Evolutionary conservation across 2,329 filamentous ascomycete genomes (phyloP).

Genomic region (Seiridium unicorne): DNA sequence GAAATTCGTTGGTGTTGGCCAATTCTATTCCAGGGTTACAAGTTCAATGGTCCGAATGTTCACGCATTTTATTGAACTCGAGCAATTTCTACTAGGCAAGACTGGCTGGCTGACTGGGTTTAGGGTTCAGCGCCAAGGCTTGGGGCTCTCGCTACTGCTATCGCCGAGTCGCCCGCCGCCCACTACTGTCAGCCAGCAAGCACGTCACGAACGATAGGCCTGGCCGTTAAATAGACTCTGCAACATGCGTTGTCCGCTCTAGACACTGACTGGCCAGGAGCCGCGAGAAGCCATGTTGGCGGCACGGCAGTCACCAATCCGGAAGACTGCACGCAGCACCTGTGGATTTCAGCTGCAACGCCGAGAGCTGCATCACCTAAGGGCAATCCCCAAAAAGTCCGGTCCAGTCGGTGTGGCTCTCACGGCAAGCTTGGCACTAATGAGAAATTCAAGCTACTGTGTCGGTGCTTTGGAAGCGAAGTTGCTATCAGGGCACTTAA

Average conservation of each 20-base stretch:
- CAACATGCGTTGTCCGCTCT: neutral
- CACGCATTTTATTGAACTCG: neutral
- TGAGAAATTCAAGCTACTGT: neutral
- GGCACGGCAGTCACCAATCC: too few species aligned
- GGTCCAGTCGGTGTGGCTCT: constrained; percentile 3
- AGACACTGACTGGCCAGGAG: neutral
- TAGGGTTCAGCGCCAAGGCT: neutral
- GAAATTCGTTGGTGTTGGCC: too few species aligned
- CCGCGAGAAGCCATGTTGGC: too few species aligned
- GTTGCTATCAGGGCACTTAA: neutral
- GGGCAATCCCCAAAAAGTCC: constrained; percentile 10
- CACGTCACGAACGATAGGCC: too few species aligned
- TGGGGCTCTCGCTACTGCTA: neutral
- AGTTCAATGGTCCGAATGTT: too few species aligned
- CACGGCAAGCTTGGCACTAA: neutral
- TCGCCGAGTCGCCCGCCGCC: too few species aligned
- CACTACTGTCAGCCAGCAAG: too few species aligned
- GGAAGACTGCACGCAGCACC: too few species aligned
- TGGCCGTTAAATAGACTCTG: neutral
- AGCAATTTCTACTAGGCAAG: neutral
- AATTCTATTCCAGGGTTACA: too few species aligned
- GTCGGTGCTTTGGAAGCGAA: neutral
- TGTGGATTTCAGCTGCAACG: neutral
- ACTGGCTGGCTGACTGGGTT: neutral
- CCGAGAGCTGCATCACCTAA: constrained; percentile 20